These are phyloP conservation scores for Blakeslea trispora DNA, from an alignment of 371 early-diverging fungal species.

Conservation along the genomic window DNA sequence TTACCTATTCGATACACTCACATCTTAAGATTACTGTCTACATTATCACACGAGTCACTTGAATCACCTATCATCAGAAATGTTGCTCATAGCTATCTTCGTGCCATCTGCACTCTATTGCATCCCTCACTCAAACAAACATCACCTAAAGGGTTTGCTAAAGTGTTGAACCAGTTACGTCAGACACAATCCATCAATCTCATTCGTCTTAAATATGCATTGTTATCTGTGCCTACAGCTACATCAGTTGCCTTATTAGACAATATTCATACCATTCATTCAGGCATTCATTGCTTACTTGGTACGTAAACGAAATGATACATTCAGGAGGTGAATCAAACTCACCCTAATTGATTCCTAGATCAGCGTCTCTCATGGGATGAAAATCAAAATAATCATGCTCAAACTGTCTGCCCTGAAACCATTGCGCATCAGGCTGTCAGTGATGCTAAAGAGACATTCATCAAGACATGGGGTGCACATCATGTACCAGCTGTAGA, in stretches of 20 bases:
- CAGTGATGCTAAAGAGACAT: constrained; percentile 58
- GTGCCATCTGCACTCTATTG: constrained; percentile 43
- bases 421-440: constrained; percentile 65
- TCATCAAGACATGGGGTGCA: constrained; percentile 40
- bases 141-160: constrained; percentile 46
- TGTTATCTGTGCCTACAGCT: constrained; percentile 25
- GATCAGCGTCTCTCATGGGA: constrained; percentile 67
- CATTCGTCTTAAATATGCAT: constrained; percentile 47
- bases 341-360: constrained; percentile 17
- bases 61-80: constrained; percentile 38
- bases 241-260: constrained; percentile 32
- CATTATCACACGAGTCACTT: constrained; percentile 35
- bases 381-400: constrained; percentile 55
- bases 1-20: constrained; percentile 72
- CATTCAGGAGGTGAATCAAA: too few species aligned
- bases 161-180: constrained; percentile 37
- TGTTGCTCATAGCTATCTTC: constrained; percentile 46
- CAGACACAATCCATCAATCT: constrained; percentile 39
- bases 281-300: constrained; percentile 64
- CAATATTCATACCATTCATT: constrained; percentile 52
- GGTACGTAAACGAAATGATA: constrained; percentile 28
- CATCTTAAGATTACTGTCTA: constrained; percentile 54
- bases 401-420: constrained; percentile 61
- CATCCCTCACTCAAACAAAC: constrained; percentile 41
- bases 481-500: constrained; percentile 25